Conservation (phyloP, 805 yeast species). For the Yarrowia sp. region DNA sequence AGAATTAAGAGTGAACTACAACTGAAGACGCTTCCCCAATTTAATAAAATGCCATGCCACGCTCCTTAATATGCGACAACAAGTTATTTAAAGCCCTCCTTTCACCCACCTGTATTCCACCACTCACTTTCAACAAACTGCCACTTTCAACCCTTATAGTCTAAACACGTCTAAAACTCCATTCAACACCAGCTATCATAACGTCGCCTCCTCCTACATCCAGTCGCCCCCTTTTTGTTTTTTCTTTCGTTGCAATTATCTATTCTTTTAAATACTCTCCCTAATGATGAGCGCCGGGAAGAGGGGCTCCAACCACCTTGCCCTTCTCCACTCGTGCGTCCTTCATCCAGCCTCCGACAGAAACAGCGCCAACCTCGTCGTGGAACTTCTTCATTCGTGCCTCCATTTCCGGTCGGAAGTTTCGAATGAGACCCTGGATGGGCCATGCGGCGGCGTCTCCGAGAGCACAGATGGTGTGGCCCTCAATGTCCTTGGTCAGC, state of each 20-base stretch:
- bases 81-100: no score
- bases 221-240: no score
- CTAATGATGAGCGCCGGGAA: slow-evolving; percentile 44
- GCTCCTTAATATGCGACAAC: no score
- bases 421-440: slow-evolving; percentile 83
- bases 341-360: slow-evolving; percentile 81
- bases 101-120: no score
- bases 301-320: slow-evolving; percentile 58
- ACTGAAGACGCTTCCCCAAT: no score
- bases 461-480: slow-evolving; percentile 89
- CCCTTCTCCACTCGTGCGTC: slow-evolving; percentile 68
- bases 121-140: no score
- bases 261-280: slow-evolving; percentile 27
- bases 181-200: no score
- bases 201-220: no score
- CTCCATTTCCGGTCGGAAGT: slow-evolving; percentile 82
- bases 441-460: slow-evolving; percentile 98
- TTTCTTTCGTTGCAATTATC: not conserved
- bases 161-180: no score
- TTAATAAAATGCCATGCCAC: no score
- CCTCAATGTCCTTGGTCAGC: slow-evolving; percentile 85
- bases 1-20: no score
- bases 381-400: slow-evolving; percentile 74
- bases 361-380: slow-evolving; percentile 57
- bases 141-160: no score